Conservation (phyloP, 495 filamentous ascomycete genomes). For the Annulohypoxylon maeteangense region DNA sequence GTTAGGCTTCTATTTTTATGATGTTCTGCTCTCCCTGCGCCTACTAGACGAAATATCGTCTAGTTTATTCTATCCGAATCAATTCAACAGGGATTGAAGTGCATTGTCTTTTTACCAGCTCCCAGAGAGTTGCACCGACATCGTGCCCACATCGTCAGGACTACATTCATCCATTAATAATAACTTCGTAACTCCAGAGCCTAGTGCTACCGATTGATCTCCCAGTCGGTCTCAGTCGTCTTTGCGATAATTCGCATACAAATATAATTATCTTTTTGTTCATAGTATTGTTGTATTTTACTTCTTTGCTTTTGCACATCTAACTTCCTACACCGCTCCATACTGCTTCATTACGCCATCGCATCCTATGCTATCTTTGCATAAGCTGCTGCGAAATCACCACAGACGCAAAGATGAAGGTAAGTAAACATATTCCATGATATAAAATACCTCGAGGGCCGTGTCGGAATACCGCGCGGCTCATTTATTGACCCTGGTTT, state of each 20-base stretch:
- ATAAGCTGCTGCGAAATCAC: constrained; percentile 20
- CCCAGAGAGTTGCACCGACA: constrained; percentile 4
- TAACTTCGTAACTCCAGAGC: constrained; percentile 10
- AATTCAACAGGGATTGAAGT: constrained; percentile 16
- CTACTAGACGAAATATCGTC: constrained; percentile 39
- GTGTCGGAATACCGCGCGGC: not conserved
- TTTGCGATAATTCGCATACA: constrained; percentile 2
- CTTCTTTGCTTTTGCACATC: not conserved
- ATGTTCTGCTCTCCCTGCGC: constrained; percentile 30
- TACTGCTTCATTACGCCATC: constrained; percentile 9
- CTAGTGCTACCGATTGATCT: constrained; percentile 12
- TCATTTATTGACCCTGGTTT: constrained; percentile 14
- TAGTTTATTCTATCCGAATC: constrained; percentile 30
- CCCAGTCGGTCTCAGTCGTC: not conserved
- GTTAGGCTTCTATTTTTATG: constrained; percentile 12
- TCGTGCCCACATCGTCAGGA: constrained; percentile 30
- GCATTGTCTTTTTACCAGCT: constrained; percentile 28
- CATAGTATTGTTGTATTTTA: not conserved
- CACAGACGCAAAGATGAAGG: constrained; percentile 53
- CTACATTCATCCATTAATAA: constrained; percentile 13
- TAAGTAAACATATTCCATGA: constrained; percentile 16
- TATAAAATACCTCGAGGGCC: not conserved
- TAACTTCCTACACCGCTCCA: not conserved
- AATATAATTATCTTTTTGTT: not conserved
- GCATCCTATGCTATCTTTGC: constrained; percentile 24